Base-by-base conservation (phyloP, 2,329 filamentous ascomycete species). In the Geosmithia flava region DNA sequence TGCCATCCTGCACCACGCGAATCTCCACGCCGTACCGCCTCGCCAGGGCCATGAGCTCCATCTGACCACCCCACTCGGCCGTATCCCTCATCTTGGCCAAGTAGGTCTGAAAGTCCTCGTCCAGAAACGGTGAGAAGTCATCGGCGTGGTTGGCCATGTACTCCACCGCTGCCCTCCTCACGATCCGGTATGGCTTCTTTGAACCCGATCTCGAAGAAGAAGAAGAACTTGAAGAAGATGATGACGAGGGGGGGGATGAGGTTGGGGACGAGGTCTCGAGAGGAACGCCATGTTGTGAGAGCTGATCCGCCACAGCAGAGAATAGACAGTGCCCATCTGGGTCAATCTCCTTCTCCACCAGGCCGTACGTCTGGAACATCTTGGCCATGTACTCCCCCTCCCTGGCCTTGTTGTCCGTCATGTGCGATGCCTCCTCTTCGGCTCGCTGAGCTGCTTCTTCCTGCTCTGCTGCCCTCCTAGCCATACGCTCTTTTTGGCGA, bases 241-340 rank as follows among this genome's bases (percentile, higher is more conserved):
- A n/a, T n/a, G n/a, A n/a, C n/a, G n/a, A n/a, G n/a, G n/a, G n/a
- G n/a, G n/a, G n/a, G n/a, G n/a, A n/a, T n/a, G n/a, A n/a, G n/a
- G n/a, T n/a, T n/a, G n/a, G n/a, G n/a, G n/a, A n/a, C 16, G 7
- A 6, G 16, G 13, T 17, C 27, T 16, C 52, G 1, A 81, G 57
- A 1, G 72, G 58, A 15, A 81, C 68, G 2, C 61, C 67, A 43
- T 72, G 66, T 48, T 75, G 69, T 48, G 67, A 68, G 47, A 96
- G 72, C 65, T 95, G 89, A 62, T 93, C 87, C 23, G 91, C 90
- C 46, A 97, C 76, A 0, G 93, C 89, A 16, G 88, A 85, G 67
- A 97, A 98, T 16, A 98, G 70, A 61, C 93, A 98, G 67, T 98
- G 93, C 0, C 93, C 93, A 65, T 98, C 91, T 0, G 93, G 88